These are phyloP conservation scores for Phytophthora citrophthora DNA, from an alignment of 352 stramenopile genomes.

Conservation along the genomic window DNA sequence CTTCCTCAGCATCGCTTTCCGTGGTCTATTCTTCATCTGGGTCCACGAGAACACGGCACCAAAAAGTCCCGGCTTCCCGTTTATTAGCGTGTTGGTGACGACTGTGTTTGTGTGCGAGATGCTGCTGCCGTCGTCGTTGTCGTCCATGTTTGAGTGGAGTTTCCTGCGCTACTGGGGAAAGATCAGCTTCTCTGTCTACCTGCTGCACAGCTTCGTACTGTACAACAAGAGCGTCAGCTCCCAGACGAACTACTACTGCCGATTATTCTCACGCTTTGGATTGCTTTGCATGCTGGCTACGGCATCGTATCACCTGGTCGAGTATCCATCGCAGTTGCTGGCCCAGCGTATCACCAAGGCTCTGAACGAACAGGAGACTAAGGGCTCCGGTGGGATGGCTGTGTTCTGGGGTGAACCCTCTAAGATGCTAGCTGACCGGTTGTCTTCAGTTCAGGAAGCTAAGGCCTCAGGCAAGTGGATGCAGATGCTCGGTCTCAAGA, in stretches of 20 bases:
- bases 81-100: slow-evolving; percentile 39
- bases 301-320: slow-evolving; percentile 45
- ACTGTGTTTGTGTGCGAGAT: slow-evolving; percentile 48
- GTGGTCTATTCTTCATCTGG: slow-evolving; percentile 50
- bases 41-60: slow-evolving; percentile 36
- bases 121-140: slow-evolving; percentile 39
- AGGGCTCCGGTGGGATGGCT: slow-evolving; percentile 22
- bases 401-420: slow-evolving; percentile 34
- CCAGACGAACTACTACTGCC: slow-evolving; percentile 43
- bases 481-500: slow-evolving; percentile 19
- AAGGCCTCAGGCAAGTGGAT: slow-evolving; percentile 29
- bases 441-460: slow-evolving; percentile 22
- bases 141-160: slow-evolving; percentile 47
- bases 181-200: slow-evolving; percentile 57
- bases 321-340: slow-evolving; percentile 60
- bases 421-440: slow-evolving; percentile 25
- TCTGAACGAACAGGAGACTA: slow-evolving; percentile 31
- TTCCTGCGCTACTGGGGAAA: slow-evolving; percentile 50
- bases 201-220: slow-evolving; percentile 52
- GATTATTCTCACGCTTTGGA: slow-evolving; percentile 39
- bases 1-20: slow-evolving; percentile 42
- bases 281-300: slow-evolving; percentile 39
- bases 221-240: slow-evolving; percentile 29
- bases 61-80: slow-evolving; percentile 32
- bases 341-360: slow-evolving; percentile 47